Evolutionary conservation across 345 rosid species (phyloP).

Genomic region (Eucalyptus pauciflora): DNA sequence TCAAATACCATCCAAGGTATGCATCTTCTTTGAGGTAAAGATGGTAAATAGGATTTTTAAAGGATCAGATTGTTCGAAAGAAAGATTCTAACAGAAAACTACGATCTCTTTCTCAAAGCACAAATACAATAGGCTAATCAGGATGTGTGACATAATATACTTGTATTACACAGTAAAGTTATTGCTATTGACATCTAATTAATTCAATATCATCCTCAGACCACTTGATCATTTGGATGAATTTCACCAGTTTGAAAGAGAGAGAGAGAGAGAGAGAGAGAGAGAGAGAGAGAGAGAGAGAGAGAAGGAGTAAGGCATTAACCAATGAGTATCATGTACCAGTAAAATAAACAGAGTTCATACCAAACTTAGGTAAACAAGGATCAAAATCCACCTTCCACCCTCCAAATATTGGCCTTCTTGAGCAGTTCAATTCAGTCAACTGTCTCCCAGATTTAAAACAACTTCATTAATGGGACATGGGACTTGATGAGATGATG

Average conservation of each 20-base stretch:
- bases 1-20: not conserved
- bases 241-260: not conserved
- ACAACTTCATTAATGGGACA: not conserved
- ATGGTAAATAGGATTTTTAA: not conserved
- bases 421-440: not conserved
- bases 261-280: too few relatives aligned
- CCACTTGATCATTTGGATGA: not conserved
- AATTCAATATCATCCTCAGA: not conserved
- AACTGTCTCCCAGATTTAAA: not conserved
- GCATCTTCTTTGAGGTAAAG: not conserved
- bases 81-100: not conserved
- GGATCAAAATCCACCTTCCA: not conserved
- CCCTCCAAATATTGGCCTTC: not conserved
- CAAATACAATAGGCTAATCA: not conserved
- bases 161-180: too few relatives aligned
- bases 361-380: not conserved
- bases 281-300: not conserved
- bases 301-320: not conserved
- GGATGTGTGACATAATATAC: not conserved
- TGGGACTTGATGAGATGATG: not conserved
- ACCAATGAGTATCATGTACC: rapidly evolving
- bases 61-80: not conserved
- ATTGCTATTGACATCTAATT: not conserved
- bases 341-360: too few relatives aligned
- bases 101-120: not conserved